These are phyloP conservation scores for Cubamyces lactineus DNA, from an alignment of 768 basidiomycete species.

Conservation along the genomic window DNA sequence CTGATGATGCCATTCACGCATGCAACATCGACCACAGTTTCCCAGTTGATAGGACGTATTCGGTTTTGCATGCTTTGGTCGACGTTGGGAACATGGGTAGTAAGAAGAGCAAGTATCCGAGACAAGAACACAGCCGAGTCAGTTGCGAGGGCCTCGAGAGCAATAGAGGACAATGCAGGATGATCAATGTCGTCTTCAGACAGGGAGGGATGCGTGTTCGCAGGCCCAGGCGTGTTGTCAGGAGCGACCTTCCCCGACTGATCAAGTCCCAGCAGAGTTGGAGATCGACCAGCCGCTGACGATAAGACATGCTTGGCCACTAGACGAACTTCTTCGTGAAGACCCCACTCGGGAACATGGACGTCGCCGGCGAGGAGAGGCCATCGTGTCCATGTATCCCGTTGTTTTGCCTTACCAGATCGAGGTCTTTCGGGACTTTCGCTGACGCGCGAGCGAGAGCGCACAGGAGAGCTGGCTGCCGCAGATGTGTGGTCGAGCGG, in stretches of 20 bases:
- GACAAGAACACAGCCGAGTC: conserved; percentile 51
- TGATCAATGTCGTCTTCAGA: conserved; percentile 35
- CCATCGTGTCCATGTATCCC: conserved; percentile 76
- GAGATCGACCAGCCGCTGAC: background rate
- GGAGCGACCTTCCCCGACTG: background rate
- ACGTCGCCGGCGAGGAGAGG: conserved; percentile 67
- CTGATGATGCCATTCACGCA: conserved; percentile 43
- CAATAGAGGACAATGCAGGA: conserved; percentile 35
- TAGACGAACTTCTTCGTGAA: conserved; percentile 67
- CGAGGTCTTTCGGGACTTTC: conserved; percentile 24
- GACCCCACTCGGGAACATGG: conserved; percentile 65
- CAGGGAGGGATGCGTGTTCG: background rate
- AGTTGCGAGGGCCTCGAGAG: conserved; percentile 43
- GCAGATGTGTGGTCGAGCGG: conserved; percentile 4
- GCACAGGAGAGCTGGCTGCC: background rate
- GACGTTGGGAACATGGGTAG: conserved; percentile 56
- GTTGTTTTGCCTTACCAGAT: conserved; percentile 29
- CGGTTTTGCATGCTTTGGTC: conserved; percentile 68
- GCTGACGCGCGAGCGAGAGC: conserved; percentile 1
- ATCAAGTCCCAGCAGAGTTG: conserved; percentile 25
- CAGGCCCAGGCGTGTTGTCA: background rate
- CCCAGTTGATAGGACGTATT: conserved; percentile 64
- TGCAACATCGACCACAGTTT: conserved; percentile 58
- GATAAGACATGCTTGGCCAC: conserved; percentile 46
- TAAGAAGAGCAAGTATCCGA: conserved; percentile 55